Conservation (phyloP, 1,139 yeast species). For the Debaryomyces udenii region DNA sequence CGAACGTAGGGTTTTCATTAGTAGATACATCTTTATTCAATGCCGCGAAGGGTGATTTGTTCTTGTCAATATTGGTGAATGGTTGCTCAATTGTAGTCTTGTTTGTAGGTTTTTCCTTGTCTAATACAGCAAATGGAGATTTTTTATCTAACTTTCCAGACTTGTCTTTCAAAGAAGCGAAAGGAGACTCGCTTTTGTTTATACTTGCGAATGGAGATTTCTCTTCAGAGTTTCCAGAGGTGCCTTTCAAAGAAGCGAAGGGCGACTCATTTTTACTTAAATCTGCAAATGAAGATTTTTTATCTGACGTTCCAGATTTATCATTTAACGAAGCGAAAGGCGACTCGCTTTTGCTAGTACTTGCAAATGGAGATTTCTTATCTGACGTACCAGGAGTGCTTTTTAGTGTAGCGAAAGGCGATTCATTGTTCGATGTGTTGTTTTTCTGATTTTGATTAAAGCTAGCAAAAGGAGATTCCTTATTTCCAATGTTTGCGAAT, state of each 20-base stretch:
- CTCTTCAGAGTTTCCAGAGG: background rate
- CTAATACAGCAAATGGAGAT: conserved; percentile 10
- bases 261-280: conserved; percentile 2
- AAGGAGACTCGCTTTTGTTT: background rate
- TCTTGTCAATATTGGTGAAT: conserved; percentile 5
- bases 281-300: conserved; percentile 14
- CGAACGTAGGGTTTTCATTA: background rate
- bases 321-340: conserved; percentile 11
- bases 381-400: background rate
- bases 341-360: conserved; percentile 6
- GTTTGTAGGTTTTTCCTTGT: conserved; percentile 4
- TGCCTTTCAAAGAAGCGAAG: background rate
- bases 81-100: conserved; percentile 2
- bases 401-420: conserved; percentile 13
- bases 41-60: conserved; percentile 10
- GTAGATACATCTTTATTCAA: background rate
- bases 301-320: background rate
- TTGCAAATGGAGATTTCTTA: conserved; percentile 13
- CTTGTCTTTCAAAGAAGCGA: conserved; percentile 5
- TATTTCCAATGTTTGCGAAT: conserved; percentile 6
- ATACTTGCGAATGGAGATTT: conserved; percentile 11
- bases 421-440: conserved; percentile 1
- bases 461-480: conserved; percentile 13
- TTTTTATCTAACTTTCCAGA: conserved; percentile 1
- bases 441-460: background rate